A percentile compares a stretch with the other conserved stretches of the same genome.
These are phyloP conservation scores for Tylopilus cervinicoccineus DNA, from an alignment of 768 basidiomycete genomes.

Conservation along the genomic window DNA sequence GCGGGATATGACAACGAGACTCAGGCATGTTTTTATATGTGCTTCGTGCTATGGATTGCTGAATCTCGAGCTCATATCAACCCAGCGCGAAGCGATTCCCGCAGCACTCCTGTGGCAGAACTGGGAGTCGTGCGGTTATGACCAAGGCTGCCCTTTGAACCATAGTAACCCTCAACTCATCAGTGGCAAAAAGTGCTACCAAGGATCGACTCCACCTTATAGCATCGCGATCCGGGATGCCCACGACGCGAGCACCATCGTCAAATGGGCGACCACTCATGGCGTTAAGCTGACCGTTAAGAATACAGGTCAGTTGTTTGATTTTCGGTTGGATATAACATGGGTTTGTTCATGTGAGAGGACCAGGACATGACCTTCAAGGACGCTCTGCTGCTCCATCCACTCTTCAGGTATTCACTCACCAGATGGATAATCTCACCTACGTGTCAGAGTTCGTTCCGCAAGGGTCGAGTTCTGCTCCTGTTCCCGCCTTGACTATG, in stretches of 20 bases:
- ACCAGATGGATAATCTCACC: slow-evolving; percentile 10
- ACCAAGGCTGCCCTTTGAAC: slow-evolving; percentile 17
- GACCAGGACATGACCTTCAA: slow-evolving; percentile 19
- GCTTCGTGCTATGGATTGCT: neutral
- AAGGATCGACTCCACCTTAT: slow-evolving; percentile 21
- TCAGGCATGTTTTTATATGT: slow-evolving; percentile 4
- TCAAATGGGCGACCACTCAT: slow-evolving; percentile 19
- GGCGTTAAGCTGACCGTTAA: slow-evolving; percentile 20
- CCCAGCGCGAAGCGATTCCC: slow-evolving; percentile 18
- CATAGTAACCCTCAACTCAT: slow-evolving; percentile 17
- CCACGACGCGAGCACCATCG: slow-evolving; percentile 17
- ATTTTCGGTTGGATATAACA: neutral
- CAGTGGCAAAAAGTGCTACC: slow-evolving; percentile 7
- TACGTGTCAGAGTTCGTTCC: slow-evolving; percentile 19
- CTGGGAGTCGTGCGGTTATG: slow-evolving; percentile 21
- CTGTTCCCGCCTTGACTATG: slow-evolving; percentile 18
- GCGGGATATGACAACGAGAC: slow-evolving; percentile 11
- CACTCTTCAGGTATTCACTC: slow-evolving; percentile 23
- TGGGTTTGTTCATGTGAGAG: neutral
- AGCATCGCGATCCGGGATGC: slow-evolving; percentile 16
- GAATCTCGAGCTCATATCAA: no score
- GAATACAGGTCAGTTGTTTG: slow-evolving; percentile 18
- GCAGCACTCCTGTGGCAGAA: slow-evolving; percentile 21
- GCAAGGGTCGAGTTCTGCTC: slow-evolving; percentile 10
- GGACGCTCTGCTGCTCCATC: slow-evolving; percentile 24